Conservation (phyloP, 2,329 filamentous ascomycete genomes). For the Alternaria sp. region DNA sequence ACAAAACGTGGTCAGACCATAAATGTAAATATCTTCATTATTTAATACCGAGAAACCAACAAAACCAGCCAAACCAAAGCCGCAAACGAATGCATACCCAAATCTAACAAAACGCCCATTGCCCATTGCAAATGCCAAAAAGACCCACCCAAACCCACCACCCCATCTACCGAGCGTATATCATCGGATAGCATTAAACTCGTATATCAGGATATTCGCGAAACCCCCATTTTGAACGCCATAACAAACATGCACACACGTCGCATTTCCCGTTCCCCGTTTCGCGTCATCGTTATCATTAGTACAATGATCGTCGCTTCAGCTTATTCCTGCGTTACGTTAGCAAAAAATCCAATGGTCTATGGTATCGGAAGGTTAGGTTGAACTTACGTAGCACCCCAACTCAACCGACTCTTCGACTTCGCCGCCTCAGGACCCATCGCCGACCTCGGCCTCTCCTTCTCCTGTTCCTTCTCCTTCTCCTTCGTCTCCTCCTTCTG, state of each 20-base stretch:
- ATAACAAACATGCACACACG: neutral
- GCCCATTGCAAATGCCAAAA: neutral
- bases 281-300: neutral
- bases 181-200: neutral
- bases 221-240: neutral
- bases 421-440: conserved; percentile 6
- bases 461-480: neutral
- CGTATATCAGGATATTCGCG: conserved; percentile 4
- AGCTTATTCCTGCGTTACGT: conserved; percentile 16
- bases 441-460: conserved; percentile 12
- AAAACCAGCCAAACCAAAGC: neutral
- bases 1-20: too few species aligned
- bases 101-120: neutral
- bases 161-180: neutral
- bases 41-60: neutral
- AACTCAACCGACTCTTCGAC: conserved; percentile 22
- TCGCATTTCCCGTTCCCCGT: too few species aligned
- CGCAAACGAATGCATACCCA: neutral
- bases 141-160: neutral
- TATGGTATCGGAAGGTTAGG: too few species aligned
- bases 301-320: conserved; percentile 17
- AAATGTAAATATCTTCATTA: neutral
- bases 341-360: conserved; percentile 1
- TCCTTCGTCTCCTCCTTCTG: neutral
- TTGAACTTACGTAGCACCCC: conserved; percentile 32